phyloP scores from a whole-genome alignment of 805 yeast species.

The Suhomyces xylopsoci region DNA sequence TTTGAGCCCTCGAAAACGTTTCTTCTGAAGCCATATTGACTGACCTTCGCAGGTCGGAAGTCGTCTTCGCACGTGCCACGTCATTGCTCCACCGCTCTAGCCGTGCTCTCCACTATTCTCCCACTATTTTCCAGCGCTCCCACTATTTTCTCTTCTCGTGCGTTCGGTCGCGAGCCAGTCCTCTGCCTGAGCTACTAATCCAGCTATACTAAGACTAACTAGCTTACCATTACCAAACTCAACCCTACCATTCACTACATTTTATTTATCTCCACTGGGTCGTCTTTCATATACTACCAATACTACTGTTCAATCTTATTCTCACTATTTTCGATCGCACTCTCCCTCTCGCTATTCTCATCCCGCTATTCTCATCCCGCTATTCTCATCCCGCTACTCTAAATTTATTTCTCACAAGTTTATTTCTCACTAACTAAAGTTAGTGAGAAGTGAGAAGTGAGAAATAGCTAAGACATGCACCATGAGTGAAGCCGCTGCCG shows the following conservation, averaged over 20 bases:
- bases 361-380: not conserved
- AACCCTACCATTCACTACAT: too few relatives aligned
- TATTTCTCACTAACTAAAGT: not conserved
- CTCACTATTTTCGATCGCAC: not conserved
- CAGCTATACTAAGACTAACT: too few relatives aligned
- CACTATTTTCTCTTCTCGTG: not conserved
- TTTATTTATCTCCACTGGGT: not conserved
- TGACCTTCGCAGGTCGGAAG: not conserved
- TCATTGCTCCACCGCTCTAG: not conserved
- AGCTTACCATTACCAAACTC: too few relatives aligned
- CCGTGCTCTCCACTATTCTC: not conserved
- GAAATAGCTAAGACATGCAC: not conserved
- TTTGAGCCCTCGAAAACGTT: not conserved
- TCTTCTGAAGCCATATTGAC: not conserved
- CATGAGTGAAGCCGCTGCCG: constrained; percentile 1
- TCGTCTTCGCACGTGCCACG: not conserved
- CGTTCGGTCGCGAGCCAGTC: not conserved
- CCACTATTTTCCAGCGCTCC: not conserved
- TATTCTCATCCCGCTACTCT: not conserved
- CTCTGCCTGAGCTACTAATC: not conserved
- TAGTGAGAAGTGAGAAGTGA: not conserved
- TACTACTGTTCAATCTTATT: too few relatives aligned
- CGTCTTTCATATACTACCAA: not conserved
- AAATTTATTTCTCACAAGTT: not conserved
- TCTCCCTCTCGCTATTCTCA: not conserved